Base-by-base conservation (phyloP, 805 yeast species). In the Clavispora santaluciae region DNA sequence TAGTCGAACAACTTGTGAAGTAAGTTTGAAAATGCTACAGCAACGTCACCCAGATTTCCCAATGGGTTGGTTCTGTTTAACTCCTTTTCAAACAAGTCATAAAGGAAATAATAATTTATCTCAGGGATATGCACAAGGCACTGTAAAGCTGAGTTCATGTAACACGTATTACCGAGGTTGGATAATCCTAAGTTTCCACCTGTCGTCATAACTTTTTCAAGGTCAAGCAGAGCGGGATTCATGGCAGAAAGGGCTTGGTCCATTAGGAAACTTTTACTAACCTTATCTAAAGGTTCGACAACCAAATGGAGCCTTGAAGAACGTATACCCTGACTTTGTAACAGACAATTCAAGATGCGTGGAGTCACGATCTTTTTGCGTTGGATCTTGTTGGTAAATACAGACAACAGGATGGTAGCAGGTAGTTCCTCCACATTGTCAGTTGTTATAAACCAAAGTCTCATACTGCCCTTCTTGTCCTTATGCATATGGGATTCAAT, bases 71-170 rank as follows among this genome's bases (percentile, higher is more conserved):
- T 68, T 3, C 62, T 50, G 56, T 93, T 93, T 36, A 91, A 63
- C 53, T 91, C 98, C 3, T 60, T 59, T 48, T 73, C 69, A 56
- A 68, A 85, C 12, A 76, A 66, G 40, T 77, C 75, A 53, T 74
- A 76, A 26, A 82, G 63, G 53, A 91, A 93, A 57, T 88, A 91
- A 31, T 79, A 72, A 8, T 82, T 76, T 20, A 93, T 61, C 59
- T 88, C 96, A 1, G 95, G 95, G 10, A 90, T 73, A 56, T 91
- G 98, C 0, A 79, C 75, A 31, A 91, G 64, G 55, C 97, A 91
- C 56, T 93, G 98, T 34, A 91, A 64, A 0, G 96, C 96, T 8
- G 95, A 86, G 60, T 88, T 89, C 97, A 90, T 89, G 60, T 88
- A 90, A 60, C 97, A 90, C 0, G 95, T 82, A 57, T 90, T 90